These are phyloP conservation scores for Pseudofabraea citricarpa DNA, from an alignment of 2,329 filamentous ascomycete species.

Conservation along the genomic window DNA sequence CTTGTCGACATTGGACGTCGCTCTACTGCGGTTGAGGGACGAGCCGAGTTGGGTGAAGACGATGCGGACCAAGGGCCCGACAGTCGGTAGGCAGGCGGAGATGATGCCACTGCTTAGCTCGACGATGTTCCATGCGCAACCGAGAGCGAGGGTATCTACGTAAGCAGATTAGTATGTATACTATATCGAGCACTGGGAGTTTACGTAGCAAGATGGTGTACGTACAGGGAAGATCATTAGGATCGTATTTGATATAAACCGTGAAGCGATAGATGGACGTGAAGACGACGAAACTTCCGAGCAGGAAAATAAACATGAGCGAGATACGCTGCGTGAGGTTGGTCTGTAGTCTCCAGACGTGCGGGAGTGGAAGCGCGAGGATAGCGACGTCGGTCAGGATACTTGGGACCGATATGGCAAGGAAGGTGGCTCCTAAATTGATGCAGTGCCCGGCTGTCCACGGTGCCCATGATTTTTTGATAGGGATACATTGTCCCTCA, in stretches of 20 bases:
- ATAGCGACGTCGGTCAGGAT: slow-evolving; percentile 33
- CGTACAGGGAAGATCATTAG: slow-evolving; percentile 1
- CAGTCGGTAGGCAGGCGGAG: neutral
- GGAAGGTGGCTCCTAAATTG: slow-evolving; percentile 31
- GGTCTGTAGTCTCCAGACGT: slow-evolving; percentile 26
- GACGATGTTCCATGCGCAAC: slow-evolving; percentile 2
- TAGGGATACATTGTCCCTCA: neutral
- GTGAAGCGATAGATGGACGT: slow-evolving; percentile 3
- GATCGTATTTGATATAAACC: slow-evolving; percentile 1
- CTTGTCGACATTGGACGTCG: neutral
- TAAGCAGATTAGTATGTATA: too few relatives aligned
- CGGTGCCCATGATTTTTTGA: neutral
- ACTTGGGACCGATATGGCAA: slow-evolving; percentile 36
- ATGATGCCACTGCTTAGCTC: neutral
- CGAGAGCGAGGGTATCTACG: neutral
- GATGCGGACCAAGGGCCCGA: neutral
- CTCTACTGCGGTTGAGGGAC: neutral
- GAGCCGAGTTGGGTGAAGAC: neutral
- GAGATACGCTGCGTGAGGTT: slow-evolving; percentile 5
- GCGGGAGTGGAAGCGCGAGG: slow-evolving; percentile 23
- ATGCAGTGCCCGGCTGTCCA: slow-evolving; percentile 26
- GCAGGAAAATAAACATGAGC: slow-evolving; percentile 7
- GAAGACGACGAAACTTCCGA: slow-evolving; percentile 1
- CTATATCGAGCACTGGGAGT: too few relatives aligned
- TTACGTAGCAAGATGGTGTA: too few relatives aligned